These are phyloP conservation scores for Asterella californica DNA, from an alignment of 225 moss, liverwort and hornwort species.

Conservation along the genomic window DNA sequence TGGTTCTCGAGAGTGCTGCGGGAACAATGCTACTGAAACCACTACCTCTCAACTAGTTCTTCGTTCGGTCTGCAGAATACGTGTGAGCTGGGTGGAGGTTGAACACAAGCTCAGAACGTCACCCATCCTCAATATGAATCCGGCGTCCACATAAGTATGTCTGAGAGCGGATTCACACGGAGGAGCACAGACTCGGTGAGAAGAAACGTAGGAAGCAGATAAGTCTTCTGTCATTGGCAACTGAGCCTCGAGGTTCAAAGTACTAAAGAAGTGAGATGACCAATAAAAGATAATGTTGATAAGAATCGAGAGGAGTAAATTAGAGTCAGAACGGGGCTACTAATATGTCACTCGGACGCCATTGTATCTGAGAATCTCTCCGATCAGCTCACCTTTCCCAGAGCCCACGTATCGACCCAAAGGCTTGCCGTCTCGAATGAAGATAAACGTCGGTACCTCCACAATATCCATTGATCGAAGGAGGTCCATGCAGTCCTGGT, in stretches of 20 bases:
- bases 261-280: background rate
- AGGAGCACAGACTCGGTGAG: background rate
- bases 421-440: conserved; percentile 70
- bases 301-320: too few species aligned
- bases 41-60: background rate
- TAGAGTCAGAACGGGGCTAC: too few species aligned
- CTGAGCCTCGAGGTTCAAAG: background rate
- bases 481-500: conserved; percentile 62
- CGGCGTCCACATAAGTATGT: background rate
- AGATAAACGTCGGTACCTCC: conserved; percentile 95
- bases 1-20: background rate
- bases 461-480: conserved; percentile 63
- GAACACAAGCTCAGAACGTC: background rate
- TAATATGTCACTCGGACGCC: conserved; percentile 75
- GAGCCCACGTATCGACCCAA: conserved; percentile 97
- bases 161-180: background rate
- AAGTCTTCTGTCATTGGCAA: background rate
- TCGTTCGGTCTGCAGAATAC: background rate
- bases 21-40: background rate
- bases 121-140: background rate
- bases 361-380: conserved; percentile 87
- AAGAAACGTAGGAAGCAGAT: background rate
- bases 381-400: conserved; percentile 88
- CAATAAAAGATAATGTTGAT: background rate
- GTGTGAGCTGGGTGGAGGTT: background rate